A percentile compares a stretch with the other conserved stretches of the same genome.
Evolutionary conservation across 1,139 yeast genomes (phyloP).

Genomic region (Saccharomyces hybrid): DNA sequence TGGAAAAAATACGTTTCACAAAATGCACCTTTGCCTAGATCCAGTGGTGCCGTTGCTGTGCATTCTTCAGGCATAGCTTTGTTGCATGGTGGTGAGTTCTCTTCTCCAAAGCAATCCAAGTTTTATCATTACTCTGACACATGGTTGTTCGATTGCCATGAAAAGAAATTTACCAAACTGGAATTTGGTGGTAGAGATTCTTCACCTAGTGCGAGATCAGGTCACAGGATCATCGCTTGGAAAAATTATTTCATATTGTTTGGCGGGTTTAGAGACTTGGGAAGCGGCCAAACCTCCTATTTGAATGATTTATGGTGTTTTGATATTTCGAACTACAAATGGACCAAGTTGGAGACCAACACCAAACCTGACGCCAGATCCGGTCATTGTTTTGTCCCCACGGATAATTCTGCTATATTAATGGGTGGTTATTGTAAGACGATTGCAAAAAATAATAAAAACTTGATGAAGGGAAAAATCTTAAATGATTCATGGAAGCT

Average conservation of each 20-base stretch:
- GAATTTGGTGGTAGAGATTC: slow-evolving; percentile 45
- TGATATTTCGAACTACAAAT: slow-evolving; percentile 80
- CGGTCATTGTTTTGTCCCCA: slow-evolving; percentile 83
- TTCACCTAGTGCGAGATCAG: slow-evolving; percentile 83
- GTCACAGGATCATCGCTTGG: slow-evolving; percentile 88
- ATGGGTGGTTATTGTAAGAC: slow-evolving; percentile 95
- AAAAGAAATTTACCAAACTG: slow-evolving; percentile 85
- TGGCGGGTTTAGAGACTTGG: slow-evolving; percentile 93
- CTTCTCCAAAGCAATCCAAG: slow-evolving; percentile 91
- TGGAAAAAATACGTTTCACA: slow-evolving; percentile 79
- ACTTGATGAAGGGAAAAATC: slow-evolving; percentile 88
- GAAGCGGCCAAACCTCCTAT: slow-evolving; percentile 66
- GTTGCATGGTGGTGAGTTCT: slow-evolving; percentile 93
- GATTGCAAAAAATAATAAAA: slow-evolving; percentile 63
- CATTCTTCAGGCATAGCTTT: slow-evolving; percentile 85
- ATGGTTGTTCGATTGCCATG: slow-evolving; percentile 78
- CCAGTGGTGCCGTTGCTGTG: slow-evolving; percentile 88
- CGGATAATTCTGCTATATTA: slow-evolving; percentile 73
- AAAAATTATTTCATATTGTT: slow-evolving; percentile 76
- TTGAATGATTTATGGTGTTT: slow-evolving; percentile 85
- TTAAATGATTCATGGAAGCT: slow-evolving; percentile 80
- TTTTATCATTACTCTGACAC: slow-evolving; percentile 96
- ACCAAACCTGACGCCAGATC: slow-evolving; percentile 87
- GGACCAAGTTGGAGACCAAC: slow-evolving; percentile 88
- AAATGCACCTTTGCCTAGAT: slow-evolving; percentile 85